Base-by-base conservation (phyloP, 805 yeast species). In the Saccharomycopsis oosterbeekiorum region DNA sequence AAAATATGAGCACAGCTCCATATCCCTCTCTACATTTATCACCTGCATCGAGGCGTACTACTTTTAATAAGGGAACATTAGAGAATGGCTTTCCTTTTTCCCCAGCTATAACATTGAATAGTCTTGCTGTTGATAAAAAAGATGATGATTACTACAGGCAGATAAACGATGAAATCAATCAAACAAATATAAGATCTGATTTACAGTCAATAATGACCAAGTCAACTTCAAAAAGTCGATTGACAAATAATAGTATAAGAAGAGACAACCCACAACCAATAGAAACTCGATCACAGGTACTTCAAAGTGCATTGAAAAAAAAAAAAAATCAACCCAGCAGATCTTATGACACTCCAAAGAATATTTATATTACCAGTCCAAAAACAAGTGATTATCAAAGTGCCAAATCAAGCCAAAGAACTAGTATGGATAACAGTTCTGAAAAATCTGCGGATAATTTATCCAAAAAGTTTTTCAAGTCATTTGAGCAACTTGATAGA, bases 181-280 rank as follows among this genome's bases (percentile, higher is more conserved):
- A 55, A 39, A 61, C 65, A 15, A 62, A 58, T 29, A 62, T 62
- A 11, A 54, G 66, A 24, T 55, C 54, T 14, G 66, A 64, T 34
- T 54, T 58, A 37, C 60, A 58, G 42, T 64, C 66, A 3, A 37
- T 64, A 14, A 47, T 17, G 58, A 59, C 54, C 59, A 59, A 40
- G 54, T 62, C 56, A 41, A 60, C 19, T 29, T 42, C 29, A 59
- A 59, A 43, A 56, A 43, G 43, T 61, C 37, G 34, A 17, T n/a
- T 34, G 43, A 59, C 24, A 41, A 47, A 21, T 29, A 56, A 26
- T 42, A 61, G 51, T 17, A 37, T 41, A 42, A 42, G n/a, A 41
- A 43, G 21, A 10, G 55, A 41, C 4, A 50, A 29, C n/a, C 14
- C 12, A 8, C 34, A 10, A 21, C 55, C 14, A 60, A 60, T 4